A percentile compares a stretch with the other conserved stretches of the same genome.
Evolutionary conservation across 2,329 filamentous ascomycete genomes (phyloP).

Genomic region (Blastomyces silverae): DNA sequence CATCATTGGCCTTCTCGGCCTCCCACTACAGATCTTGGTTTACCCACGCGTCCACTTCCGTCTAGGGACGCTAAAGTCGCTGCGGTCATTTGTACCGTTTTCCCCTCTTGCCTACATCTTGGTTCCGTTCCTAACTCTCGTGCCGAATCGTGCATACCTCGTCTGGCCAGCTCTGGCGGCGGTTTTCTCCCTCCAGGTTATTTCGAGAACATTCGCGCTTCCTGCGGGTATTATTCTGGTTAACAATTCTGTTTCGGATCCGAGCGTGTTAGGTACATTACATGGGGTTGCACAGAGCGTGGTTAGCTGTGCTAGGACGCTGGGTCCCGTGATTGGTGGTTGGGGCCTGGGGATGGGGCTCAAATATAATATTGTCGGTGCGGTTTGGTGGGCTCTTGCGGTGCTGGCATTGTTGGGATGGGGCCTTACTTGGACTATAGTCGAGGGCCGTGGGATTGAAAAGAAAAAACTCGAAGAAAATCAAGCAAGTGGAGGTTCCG

Average conservation of each 20-base stretch:
- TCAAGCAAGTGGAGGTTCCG: constrained; percentile 20
- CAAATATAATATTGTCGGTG: constrained; percentile 49
- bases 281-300: constrained; percentile 55
- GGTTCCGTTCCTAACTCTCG: constrained; percentile 63
- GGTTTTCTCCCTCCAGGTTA: constrained; percentile 62
- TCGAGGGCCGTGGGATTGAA: constrained; percentile 59
- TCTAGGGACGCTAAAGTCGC: constrained; percentile 62
- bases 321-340: constrained; percentile 51
- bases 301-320: constrained; percentile 48
- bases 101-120: constrained; percentile 65
- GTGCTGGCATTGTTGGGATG: constrained; percentile 52
- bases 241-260: constrained; percentile 55
- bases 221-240: constrained; percentile 54
- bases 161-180: constrained; percentile 61
- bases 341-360: constrained; percentile 51
- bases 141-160: constrained; percentile 50
- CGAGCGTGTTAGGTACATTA: constrained; percentile 51
- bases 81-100: constrained; percentile 60
- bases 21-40: constrained; percentile 62
- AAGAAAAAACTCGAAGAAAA: constrained; percentile 25
- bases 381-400: constrained; percentile 53
- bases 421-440: constrained; percentile 53
- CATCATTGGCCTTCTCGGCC: constrained; percentile 68
- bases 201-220: constrained; percentile 63
- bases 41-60: constrained; percentile 62